Evolutionary conservation across 2,329 filamentous ascomycete species (phyloP), one percentile per base, ranked within the genome.

Genomic region (Fonsecaea erecta): DNA sequence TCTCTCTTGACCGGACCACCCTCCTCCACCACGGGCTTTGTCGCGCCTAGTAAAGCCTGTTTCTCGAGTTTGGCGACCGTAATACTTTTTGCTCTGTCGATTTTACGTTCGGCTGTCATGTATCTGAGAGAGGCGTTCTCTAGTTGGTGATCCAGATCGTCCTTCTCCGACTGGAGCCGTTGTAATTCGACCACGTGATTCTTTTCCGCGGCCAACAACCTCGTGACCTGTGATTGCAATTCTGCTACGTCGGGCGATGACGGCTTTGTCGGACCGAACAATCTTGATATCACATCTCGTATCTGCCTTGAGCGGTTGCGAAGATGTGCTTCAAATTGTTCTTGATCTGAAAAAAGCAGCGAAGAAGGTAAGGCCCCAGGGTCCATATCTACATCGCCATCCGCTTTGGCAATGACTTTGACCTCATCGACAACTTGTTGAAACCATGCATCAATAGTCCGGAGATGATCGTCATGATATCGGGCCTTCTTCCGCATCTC

Each of bases 51-150:
- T 58, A 93, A 86, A 34, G 93, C 93, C 78, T 97, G 92, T 73
- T 92, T 90, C 76, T 98, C 95, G 65, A 99, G 79, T 76, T 96
- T 97, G 67, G 93, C 91, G 1, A 97, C 93, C 63, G 96, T 93
- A 16, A 88, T 81, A 75, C 95, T 99, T 77, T 92, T 94, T 26
- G 90, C 87, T 51, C 95, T 88, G 76, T 99, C 95, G 59, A 98
- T 83, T 76, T 93, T 95, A 81, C 96, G 96, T 77, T 99, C 95
- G 0, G 95, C 95, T 71, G 96, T 91, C 81, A 98, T 92, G 74
- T 96, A 98, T 70, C 95, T 87, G 65, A 96, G 83, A 4, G 93
- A 96, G 16, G 94, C 95, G 35, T 87, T 89, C 75, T 98, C 94
- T 21, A 98, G 83, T 68, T 94, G 90, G 73, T 95, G 91, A 53